A percentile compares a stretch with the other conserved stretches of the same genome.
These are phyloP conservation scores for Aspergillus homomorphus DNA, from an alignment of 495 filamentous ascomycete genomes.

Conservation along the genomic window DNA sequence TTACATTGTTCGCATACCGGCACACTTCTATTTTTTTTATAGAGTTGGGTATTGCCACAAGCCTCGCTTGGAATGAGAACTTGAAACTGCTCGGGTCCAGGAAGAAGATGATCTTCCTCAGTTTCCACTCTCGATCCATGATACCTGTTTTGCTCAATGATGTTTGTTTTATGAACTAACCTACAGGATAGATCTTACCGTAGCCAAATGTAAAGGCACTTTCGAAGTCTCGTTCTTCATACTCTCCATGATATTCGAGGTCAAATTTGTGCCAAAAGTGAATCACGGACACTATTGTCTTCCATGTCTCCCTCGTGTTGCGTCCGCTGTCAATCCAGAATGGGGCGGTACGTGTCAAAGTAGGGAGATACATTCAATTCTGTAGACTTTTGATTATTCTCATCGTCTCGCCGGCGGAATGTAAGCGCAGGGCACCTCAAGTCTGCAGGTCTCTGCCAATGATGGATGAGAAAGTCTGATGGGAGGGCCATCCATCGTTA, in stretches of 20 bases:
- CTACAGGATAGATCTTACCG: not conserved
- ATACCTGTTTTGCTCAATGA: not conserved
- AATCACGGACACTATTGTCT: constrained; percentile 28
- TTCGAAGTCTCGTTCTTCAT: constrained; percentile 52
- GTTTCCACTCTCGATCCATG: not conserved
- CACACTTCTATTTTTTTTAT: not conserved
- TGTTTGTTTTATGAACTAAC: not conserved
- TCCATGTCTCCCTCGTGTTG: constrained; percentile 46
- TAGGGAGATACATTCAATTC: constrained; percentile 45
- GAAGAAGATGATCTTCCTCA: constrained; percentile 12
- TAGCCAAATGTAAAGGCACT: constrained; percentile 25
- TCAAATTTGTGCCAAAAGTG: constrained; percentile 46
- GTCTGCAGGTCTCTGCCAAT: not conserved
- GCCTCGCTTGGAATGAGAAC: not conserved
- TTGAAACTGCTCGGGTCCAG: not conserved
- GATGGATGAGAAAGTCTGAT: not conserved
- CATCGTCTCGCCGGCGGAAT: not conserved
- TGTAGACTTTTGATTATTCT: not conserved
- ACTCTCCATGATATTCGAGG: constrained; percentile 47
- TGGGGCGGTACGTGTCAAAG: constrained; percentile 51
- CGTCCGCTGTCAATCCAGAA: constrained; percentile 36
- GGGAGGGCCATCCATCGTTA: not conserved
- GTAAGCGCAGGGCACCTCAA: not conserved
- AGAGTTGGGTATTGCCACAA: not conserved
- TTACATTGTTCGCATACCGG: not conserved